phyloP scores from a whole-genome alignment of 139 green algal genomes.

The Chlamydomonas applanata region DNA sequence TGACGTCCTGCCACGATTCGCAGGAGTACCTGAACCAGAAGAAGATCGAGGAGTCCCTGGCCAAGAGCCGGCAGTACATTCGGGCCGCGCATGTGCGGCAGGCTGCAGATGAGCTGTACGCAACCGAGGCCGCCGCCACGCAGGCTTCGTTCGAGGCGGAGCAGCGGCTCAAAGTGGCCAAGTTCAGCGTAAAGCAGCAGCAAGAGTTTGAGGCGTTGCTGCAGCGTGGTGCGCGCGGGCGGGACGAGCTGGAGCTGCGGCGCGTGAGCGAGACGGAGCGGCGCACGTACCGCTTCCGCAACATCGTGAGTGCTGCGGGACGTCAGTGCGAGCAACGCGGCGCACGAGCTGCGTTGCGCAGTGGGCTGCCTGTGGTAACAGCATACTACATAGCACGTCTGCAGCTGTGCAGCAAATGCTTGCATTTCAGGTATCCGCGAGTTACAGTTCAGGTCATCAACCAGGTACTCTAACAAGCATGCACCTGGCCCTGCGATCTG shows the following conservation, averaged over 20 bases:
- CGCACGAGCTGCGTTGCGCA: too few relatives aligned
- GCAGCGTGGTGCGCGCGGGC: slow-evolving; percentile 32
- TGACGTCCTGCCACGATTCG: background rate
- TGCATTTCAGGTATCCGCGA: too few relatives aligned
- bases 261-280: slow-evolving; percentile 42
- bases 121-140: slow-evolving; percentile 12
- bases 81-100: slow-evolving; percentile 37
- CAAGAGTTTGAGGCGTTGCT: slow-evolving; percentile 47
- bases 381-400: too few relatives aligned
- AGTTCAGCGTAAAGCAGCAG: slow-evolving; percentile 42
- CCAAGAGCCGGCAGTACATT: slow-evolving; percentile 37
- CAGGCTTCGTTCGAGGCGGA: slow-evolving; percentile 2
- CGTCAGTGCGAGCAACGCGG: too few relatives aligned
- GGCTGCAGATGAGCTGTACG: slow-evolving; percentile 46
- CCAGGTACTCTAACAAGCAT: too few relatives aligned
- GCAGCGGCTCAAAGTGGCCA: slow-evolving; percentile 35
- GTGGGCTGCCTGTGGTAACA: too few relatives aligned
- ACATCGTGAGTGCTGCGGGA: slow-evolving; percentile 27
- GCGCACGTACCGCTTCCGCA: slow-evolving; percentile 38
- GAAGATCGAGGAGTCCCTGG: slow-evolving; percentile 33
- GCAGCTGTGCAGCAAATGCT: too few relatives aligned
- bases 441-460: too few relatives aligned
- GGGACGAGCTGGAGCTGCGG: slow-evolving; percentile 47
- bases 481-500: too few relatives aligned
- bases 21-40: slow-evolving; percentile 42